Evolutionary conservation across 2,329 filamentous ascomycete species (phyloP), one percentile per base, ranked within the genome.

Genomic region (Alternaria solani): DNA sequence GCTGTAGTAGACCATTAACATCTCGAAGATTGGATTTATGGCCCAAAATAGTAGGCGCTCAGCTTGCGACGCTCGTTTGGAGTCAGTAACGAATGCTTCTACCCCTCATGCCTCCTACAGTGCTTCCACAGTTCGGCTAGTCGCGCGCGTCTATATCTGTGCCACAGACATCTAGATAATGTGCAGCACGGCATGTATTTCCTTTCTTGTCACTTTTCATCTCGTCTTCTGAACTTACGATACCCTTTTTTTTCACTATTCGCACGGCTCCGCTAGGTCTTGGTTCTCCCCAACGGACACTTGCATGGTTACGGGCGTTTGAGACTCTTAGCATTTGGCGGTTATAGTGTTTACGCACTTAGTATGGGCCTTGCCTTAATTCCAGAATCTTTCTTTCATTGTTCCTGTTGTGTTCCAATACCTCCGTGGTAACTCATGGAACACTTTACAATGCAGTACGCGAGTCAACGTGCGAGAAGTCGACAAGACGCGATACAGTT

Each of bases 21-120:
- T 23, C 16, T 53, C n/a, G 8, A 36, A 67, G 64, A 84, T 67
- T 84, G 81, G 81, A 79, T 83, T 53, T 83, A 79, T 63, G 79
- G 75, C 18, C 65, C 68, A 14, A 66, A 68, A 56, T 55, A 67
- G 23, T 72, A 69, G 66, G 65, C 65, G 62, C 58, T 42, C 49
- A 52, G 47, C 48, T 63, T 59, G 49, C 59, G 46, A 57, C 30
- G 7, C 41, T 25, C 55, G 51, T 61, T 66, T 64, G 57, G 51
- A 61, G 48, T 46, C 57, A 51, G 53, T 62, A 47, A 57, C 56
- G 34, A 55, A 41, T 8, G 38, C 23, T 51, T n/a, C 48, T 49
- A 46, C 55, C 54, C 26, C 51, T 42, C 55, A 55, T 55, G 28
- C 23, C 25, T 18, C 34, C 32, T 46, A 41, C n/a, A 28, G 9